phyloP scores from a whole-genome alignment of 768 basidiomycete genomes.

The Lactifluus piperatus region DNA sequence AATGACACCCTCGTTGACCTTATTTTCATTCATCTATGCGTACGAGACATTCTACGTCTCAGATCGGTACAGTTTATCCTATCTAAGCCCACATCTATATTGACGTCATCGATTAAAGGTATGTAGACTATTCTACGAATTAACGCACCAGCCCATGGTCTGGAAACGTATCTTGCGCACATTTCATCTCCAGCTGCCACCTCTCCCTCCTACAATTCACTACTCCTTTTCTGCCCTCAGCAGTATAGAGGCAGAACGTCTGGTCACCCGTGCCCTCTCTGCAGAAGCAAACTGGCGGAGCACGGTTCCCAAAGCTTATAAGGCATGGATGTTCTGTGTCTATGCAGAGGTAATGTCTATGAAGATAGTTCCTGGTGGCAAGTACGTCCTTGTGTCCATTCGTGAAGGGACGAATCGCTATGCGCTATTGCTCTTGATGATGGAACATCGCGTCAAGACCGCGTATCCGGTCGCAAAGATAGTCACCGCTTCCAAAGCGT shows the following conservation, averaged over 20 bases:
- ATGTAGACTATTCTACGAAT: constrained; percentile 14
- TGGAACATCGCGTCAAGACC: constrained; percentile 20
- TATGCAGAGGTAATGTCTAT: constrained; percentile 13
- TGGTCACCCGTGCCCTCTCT: constrained; percentile 15
- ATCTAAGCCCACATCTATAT: neutral
- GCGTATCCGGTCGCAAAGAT: constrained; percentile 19
- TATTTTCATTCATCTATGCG: constrained; percentile 15
- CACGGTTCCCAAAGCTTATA: constrained; percentile 9
- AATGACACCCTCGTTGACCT: constrained; percentile 19
- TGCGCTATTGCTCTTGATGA: constrained; percentile 16
- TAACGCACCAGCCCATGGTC: constrained; percentile 18
- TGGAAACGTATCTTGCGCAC: constrained; percentile 19
- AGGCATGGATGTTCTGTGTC: constrained; percentile 11
- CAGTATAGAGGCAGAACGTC: constrained; percentile 18
- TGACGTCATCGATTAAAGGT: constrained; percentile 4
- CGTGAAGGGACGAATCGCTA: constrained; percentile 9
- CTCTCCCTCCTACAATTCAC: constrained; percentile 15
- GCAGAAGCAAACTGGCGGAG: constrained; percentile 21
- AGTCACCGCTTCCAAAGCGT: constrained; percentile 6
- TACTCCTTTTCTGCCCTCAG: constrained; percentile 16
- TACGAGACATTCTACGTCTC: constrained; percentile 19
- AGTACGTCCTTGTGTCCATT: constrained; percentile 17
- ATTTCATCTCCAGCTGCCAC: constrained; percentile 18
- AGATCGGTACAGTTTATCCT: constrained; percentile 5
- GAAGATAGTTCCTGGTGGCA: constrained; percentile 20